A percentile compares a stretch with the other conserved stretches of the same genome.
Conservation (phyloP, 2,329 filamentous ascomycete genomes). For the Fusarium xyrophilum region DNA sequence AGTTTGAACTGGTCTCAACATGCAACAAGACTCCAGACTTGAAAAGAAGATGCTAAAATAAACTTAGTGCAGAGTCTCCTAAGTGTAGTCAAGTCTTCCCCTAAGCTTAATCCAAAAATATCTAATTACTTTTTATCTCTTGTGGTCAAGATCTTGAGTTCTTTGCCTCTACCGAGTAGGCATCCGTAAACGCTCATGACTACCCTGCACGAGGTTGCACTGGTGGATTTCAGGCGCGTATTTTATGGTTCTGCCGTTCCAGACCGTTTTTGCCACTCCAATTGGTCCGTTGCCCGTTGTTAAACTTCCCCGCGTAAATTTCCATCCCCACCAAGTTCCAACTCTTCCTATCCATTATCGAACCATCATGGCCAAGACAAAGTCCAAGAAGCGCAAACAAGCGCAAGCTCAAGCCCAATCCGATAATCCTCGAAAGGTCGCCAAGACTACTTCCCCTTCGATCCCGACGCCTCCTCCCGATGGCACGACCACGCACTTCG, state of each 20-base stretch:
- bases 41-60: neutral
- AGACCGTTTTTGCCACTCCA: conserved; percentile 22
- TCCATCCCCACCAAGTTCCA: conserved; percentile 11
- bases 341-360: neutral
- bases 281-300: neutral
- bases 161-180: no score
- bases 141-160: neutral
- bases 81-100: neutral
- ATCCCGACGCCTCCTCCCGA: conserved; percentile 49
- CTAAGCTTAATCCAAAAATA: neutral
- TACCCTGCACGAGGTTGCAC: neutral
- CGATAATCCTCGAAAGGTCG: conserved; percentile 48
- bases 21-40: neutral
- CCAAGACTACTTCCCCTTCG: conserved; percentile 44
- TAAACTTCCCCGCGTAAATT: conserved; percentile 11
- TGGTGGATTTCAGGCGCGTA: accelerated
- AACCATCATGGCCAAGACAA: conserved; percentile 52
- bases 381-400: conserved; percentile 56
- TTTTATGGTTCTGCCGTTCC: neutral
- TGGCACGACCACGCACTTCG: conserved; percentile 43
- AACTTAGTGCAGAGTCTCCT: neutral
- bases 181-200: neutral
- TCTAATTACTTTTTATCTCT: accelerated
- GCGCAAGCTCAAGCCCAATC: conserved; percentile 44
- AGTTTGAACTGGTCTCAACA: neutral